These are phyloP conservation scores for Huiozyma sinensis DNA, from an alignment of 805 yeast genomes.

Conservation along the genomic window DNA sequence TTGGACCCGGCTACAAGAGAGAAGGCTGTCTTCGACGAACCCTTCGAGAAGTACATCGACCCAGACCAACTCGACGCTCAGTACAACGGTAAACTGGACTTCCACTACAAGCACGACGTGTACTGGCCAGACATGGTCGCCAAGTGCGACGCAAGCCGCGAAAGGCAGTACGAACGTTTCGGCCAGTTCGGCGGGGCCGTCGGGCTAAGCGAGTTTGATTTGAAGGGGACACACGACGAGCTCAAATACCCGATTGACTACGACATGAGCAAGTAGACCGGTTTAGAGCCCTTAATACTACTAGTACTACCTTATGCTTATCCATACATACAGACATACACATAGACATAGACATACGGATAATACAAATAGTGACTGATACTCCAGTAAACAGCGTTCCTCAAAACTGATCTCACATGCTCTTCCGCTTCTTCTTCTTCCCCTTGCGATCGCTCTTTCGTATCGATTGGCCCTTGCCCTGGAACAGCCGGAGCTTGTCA, in stretches of 20 bases:
- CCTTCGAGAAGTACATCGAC: constrained; percentile 45
- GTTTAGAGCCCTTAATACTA: no score
- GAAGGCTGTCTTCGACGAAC: constrained; percentile 48
- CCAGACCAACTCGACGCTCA: constrained; percentile 40
- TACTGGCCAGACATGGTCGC: constrained; percentile 44
- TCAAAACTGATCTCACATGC: no score
- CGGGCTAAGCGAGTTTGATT: constrained; percentile 47
- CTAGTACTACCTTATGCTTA: neutral
- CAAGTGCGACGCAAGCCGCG: constrained; percentile 32
- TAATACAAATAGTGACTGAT: no score
- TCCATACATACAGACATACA: neutral
- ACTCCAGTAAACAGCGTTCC: no score
- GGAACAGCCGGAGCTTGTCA: constrained; percentile 25
- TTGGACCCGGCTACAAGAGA: constrained; percentile 49
- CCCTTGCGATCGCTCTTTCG: constrained; percentile 64
- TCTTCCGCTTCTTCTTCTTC: constrained; percentile 30
- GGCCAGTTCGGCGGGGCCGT: constrained; percentile 34
- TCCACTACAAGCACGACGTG: constrained; percentile 40
- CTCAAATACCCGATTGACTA: constrained; percentile 17
- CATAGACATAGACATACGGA: no score
- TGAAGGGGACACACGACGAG: constrained; percentile 29
- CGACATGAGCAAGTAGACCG: constrained; percentile 1
- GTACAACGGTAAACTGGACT: constrained; percentile 38
- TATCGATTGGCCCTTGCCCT: constrained; percentile 67
- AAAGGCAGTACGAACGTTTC: constrained; percentile 30